Conservation (phyloP, 1,139 yeast genomes). For the Candida gigantensis region DNA sequence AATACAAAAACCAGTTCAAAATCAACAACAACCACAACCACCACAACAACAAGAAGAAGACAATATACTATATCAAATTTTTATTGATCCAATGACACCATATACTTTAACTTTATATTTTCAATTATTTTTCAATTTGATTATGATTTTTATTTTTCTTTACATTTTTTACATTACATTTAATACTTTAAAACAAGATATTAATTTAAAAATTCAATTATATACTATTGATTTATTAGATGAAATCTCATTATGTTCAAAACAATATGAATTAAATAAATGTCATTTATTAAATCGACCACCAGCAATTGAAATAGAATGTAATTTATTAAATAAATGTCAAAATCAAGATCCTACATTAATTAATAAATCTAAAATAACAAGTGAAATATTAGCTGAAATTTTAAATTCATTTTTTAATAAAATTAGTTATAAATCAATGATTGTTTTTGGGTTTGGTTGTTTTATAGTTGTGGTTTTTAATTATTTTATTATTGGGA, state of each 20-base stretch:
- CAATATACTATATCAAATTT: conserved; percentile 2
- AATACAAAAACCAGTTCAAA: conserved; percentile 17
- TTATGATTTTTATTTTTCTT: conserved; percentile 56
- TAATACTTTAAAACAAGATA: conserved; percentile 66
- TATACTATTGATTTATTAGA: conserved; percentile 60
- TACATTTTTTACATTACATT: conserved; percentile 58
- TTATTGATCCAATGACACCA: conserved; percentile 36
- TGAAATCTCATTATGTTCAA: conserved; percentile 70
- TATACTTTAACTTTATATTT: conserved; percentile 68
- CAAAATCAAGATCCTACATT: conserved; percentile 83
- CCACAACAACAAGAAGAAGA: conserved; percentile 2
- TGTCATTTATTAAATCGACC: conserved; percentile 55
- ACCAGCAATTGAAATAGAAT: conserved; percentile 75
- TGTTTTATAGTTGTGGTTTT: conserved; percentile 1
- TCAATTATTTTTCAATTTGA: conserved; percentile 66
- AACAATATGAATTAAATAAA: conserved; percentile 69
- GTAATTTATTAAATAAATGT: conserved; percentile 78
- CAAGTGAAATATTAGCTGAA: conserved; percentile 83
- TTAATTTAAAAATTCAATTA: conserved; percentile 65
- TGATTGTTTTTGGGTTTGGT: conserved; percentile 28
- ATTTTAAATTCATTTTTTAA: conserved; percentile 74
- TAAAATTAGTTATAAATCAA: conserved; percentile 75
- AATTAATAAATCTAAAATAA: conserved; percentile 73
- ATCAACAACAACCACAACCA: conserved; percentile 5
- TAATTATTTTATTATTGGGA: conserved; percentile 4